Conservation (phyloP, 2,329 filamentous ascomycete species). For the Microsporum canis region DNA sequence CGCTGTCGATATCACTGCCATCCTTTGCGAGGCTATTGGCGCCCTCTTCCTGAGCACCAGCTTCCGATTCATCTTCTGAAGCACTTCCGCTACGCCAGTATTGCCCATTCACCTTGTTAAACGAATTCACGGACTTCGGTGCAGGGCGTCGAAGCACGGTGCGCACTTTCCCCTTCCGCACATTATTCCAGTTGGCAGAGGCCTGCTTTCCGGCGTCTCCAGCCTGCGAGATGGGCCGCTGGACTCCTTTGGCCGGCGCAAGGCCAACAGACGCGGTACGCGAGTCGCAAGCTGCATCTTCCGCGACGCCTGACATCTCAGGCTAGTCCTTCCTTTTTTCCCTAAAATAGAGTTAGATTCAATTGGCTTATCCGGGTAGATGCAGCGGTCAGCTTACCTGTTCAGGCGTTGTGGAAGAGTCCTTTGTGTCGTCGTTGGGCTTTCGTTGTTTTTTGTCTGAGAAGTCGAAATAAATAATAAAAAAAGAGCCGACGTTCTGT, state of each 20-base stretch:
- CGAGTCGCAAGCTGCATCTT: conserved; percentile 32
- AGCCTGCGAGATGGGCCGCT: conserved; percentile 21
- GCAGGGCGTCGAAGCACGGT: conserved; percentile 29
- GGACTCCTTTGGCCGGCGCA: conserved; percentile 24
- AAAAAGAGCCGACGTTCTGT: background rate
- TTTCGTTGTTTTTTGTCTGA: background rate
- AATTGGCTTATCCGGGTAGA: background rate
- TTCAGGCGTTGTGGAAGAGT: background rate
- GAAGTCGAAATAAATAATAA: background rate
- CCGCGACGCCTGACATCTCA: conserved; percentile 10
- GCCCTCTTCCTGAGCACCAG: background rate
- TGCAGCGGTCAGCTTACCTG: background rate
- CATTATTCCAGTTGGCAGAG: conserved; percentile 36
- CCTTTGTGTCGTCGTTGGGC: background rate
- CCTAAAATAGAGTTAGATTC: background rate
- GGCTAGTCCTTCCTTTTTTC: background rate
- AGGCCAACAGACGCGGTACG: conserved; percentile 36
- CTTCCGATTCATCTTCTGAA: background rate
- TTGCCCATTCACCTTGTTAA: conserved; percentile 28
- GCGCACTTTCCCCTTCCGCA: conserved; percentile 31
- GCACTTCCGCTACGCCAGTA: conserved; percentile 30
- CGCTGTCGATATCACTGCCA: background rate
- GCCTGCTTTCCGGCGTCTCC: conserved; percentile 27
- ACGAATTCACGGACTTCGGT: conserved; percentile 5
- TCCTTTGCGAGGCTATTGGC: background rate